These are phyloP conservation scores for Sporothrix pallida DNA, from an alignment of 2,329 filamentous ascomycete genomes.

Conservation along the genomic window DNA sequence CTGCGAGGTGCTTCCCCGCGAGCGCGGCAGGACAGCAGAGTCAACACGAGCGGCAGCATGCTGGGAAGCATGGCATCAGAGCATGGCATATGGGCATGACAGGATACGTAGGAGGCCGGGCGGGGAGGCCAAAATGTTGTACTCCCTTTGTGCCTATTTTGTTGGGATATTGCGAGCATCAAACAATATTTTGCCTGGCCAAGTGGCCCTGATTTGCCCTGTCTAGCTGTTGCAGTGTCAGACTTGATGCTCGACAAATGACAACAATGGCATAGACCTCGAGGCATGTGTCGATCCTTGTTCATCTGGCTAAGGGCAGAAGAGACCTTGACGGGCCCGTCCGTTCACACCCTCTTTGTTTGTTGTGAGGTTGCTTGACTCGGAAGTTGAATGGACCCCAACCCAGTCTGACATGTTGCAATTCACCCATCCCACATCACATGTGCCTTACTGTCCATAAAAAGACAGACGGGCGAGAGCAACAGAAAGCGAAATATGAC, in stretches of 20 bases:
- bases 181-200: not conserved
- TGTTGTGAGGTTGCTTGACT: not conserved
- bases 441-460: not conserved
- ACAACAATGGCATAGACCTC: not conserved
- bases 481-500: too few species aligned
- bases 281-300: not conserved
- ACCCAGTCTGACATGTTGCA: not conserved
- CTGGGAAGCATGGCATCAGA: too few species aligned
- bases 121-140: not conserved
- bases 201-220: not conserved
- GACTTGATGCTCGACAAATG: not conserved
- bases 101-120: not conserved
- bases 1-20: not conserved
- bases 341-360: slow-evolving; percentile 25
- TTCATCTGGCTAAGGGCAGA: not conserved
- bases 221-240: too few species aligned
- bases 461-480: too few species aligned
- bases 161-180: not conserved
- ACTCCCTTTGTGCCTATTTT: not conserved
- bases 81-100: too few species aligned
- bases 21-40: not conserved
- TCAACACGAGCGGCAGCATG: too few species aligned
- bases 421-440: slow-evolving; percentile 7
- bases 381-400: not conserved
- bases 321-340: slow-evolving; percentile 16